Base-by-base conservation (phyloP, 2,329 filamentous ascomycete genomes). In the Neofusicoccum cordaticola region DNA sequence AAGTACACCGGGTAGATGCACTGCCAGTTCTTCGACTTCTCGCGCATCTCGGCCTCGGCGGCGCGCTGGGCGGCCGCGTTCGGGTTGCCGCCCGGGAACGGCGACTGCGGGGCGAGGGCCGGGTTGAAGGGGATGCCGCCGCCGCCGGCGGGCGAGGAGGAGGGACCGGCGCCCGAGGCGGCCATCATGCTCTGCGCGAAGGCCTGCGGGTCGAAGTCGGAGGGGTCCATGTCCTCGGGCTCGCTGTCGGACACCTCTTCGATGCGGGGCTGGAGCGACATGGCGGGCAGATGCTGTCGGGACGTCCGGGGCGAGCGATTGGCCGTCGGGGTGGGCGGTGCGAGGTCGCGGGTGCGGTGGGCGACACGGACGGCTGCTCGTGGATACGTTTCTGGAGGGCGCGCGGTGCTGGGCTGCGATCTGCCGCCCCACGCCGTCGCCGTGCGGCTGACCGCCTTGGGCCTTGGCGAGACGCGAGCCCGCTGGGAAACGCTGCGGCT, bases 1-100 rank as follows among this genome's bases (percentile, higher is more conserved):
- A 99, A 99, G 84, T 99, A 99, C 66, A 98, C 82, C 0, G 95
- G 94, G 81, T 99, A 99, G 31, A 99, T 84, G 79, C 92, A 94
- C 78, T 95, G 90, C 82, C 88, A 97, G 78, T 87, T 82, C 74
- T 90, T 91, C 77, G 92, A 83, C 66, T 82, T 82, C 67, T 87
- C 83, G 65, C 81, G 82, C 82, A 74, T 31, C 73, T 68, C 7
- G 72, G 72, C 9, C 78, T 65, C 79, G 80, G 70, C 76, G 1
- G 53, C 53, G 80, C 75, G 67, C 71, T 75, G 71, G 70, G 72
- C 70, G 72, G 69, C 56, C 66, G 68, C 66, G 63, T 69, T 66
- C 63, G 63, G 67, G 17, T 56, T n/a, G 22, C 15, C 39, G n/a
- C 11, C 45, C 44, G 62, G 53, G 65, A 69, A 48, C 65, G 71